Evolutionary conservation across 305 asterid species (phyloP).

Genomic region (Stenogyne calaminthoides): DNA sequence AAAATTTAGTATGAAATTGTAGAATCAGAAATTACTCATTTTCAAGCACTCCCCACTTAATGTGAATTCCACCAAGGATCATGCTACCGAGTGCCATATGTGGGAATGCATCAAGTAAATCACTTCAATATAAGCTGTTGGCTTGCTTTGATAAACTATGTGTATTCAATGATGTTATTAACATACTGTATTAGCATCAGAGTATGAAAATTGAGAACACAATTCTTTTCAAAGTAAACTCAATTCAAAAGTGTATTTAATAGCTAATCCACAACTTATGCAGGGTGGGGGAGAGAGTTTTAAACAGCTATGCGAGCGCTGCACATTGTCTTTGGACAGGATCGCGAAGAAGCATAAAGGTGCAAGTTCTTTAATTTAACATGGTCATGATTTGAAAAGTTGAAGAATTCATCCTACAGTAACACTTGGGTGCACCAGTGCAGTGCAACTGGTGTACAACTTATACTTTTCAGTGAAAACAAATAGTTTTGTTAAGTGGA

Average conservation of each 20-base stretch:
- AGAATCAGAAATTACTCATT: background rate
- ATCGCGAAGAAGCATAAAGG: constrained; percentile 74
- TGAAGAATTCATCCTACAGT: background rate
- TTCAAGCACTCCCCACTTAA: background rate
- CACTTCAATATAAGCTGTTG: background rate
- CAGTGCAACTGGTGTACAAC: no score
- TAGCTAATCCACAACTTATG: constrained; percentile 27
- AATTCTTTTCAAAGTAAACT: background rate
- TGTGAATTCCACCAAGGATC: background rate
- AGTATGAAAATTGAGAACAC: background rate
- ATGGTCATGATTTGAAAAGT: background rate
- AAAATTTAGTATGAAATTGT: background rate
- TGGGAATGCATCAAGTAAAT: background rate
- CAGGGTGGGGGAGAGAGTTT: constrained; percentile 97
- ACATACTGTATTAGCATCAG: background rate
- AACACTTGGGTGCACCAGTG: no score
- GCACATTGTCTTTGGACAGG: constrained; percentile 61
- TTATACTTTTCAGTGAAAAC: no score
- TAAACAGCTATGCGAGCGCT: constrained; percentile 70
- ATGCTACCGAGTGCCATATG: background rate
- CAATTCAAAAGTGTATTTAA: background rate
- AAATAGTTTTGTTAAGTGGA: no score
- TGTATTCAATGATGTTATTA: background rate
- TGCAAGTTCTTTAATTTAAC: constrained; percentile 20
- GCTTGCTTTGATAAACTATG: background rate